Evolutionary conservation across 2,329 filamentous ascomycete species (phyloP), one percentile per base, ranked within the genome.

Genomic region (Cercospora sojina): DNA sequence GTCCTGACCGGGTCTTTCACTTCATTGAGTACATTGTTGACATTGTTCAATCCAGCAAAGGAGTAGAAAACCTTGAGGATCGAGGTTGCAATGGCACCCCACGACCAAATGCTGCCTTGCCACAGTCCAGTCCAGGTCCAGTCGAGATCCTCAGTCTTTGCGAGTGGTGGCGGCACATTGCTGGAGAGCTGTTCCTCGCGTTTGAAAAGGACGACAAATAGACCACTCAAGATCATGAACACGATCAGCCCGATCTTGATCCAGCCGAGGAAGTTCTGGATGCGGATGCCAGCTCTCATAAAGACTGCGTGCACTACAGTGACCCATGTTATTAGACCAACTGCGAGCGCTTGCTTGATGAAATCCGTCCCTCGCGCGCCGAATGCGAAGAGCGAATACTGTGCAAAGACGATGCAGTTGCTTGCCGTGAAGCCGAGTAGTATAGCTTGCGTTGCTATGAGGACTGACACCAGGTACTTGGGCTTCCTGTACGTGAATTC

Each of bases 11-110:
- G 90, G 66, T 91, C 83, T 67, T 87, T 87, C 20, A 91, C 88
- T 74, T 91, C 89, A 73, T 89, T 90, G 59, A 91, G 80, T 3
- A 91, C 89, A 70, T 91, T 89, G 77, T 88, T 90, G 68, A 88
- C 82, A 67, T 91, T 91, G 61, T 83, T 85, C 12, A 90, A 79
- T 0, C 90, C 89, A 0, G 87, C 82, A 64, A 90, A 91, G 0
- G 88, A 89, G 75, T 91, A 91, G 53, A 89, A 86, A 0, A 91
- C 87, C 71, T 80, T 88, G 79, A 89, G 88, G 0, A 91, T 77
- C 0, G 88, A 84, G 0, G 89, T 90, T 0, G 88, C 86, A n/a
- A 91, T 80, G 1, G 86, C 81, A 31, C 87, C 87, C 83, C 87
- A 90, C 72, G 85, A 88, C 88, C 89, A 91, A 61, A 70, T 68